Conservation (phyloP, 441 rosid species). For the Populus hybrid region DNA sequence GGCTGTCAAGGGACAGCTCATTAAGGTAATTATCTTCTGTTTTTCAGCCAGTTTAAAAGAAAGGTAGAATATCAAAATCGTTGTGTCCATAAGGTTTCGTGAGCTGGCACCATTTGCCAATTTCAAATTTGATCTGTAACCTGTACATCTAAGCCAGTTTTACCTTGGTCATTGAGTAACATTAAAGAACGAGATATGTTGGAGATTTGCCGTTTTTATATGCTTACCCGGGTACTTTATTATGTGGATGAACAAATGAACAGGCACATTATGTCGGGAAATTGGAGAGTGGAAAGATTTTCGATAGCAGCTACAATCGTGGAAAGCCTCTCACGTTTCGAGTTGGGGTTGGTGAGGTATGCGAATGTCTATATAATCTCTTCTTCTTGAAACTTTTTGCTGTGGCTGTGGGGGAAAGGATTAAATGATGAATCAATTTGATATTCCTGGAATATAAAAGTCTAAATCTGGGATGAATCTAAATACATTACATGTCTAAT, state of each 20-base stretch:
- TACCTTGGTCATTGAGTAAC: neutral
- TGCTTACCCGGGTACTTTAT: neutral
- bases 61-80: neutral
- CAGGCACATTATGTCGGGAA: conserved; percentile 89
- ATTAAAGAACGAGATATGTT: neutral
- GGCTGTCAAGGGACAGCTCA: conserved; percentile 76
- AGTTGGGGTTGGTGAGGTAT: conserved; percentile 84
- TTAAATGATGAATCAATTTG: neutral
- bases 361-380: neutral
- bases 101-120: neutral
- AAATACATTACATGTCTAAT: neutral
- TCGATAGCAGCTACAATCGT: conserved; percentile 87
- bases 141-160: neutral
- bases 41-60: neutral
- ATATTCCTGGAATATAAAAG: neutral
- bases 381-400: neutral
- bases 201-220: neutral
- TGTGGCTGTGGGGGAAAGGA: neutral
- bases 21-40: conserved; percentile 48
- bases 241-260: conserved; percentile 2
- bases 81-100: neutral
- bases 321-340: conserved; percentile 83
- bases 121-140: neutral
- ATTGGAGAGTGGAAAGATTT: conserved; percentile 76
- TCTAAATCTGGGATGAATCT: neutral